These are phyloP conservation scores for Rhinocladiella similis DNA, from an alignment of 2,329 filamentous ascomycete species.

Conservation along the genomic window DNA sequence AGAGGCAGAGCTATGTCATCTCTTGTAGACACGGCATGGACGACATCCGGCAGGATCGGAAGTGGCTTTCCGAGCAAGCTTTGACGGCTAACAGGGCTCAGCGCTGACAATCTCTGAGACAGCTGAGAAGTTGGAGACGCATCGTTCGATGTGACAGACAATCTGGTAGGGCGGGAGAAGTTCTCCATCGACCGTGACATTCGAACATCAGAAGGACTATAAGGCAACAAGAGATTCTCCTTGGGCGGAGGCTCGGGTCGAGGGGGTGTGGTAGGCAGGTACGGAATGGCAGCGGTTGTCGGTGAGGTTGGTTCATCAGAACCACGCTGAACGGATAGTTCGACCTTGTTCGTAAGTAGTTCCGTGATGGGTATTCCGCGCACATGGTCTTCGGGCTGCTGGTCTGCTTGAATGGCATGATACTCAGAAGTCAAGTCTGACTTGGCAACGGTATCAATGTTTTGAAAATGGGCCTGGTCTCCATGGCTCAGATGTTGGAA, in stretches of 20 bases:
- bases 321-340: conserved; percentile 1
- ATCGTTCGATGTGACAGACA: conserved; percentile 19
- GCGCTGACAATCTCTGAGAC: conserved; percentile 6
- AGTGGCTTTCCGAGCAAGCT: conserved; percentile 21
- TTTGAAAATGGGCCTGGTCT: conserved; percentile 54
- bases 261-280: conserved; percentile 33
- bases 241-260: conserved; percentile 30
- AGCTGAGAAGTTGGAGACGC: conserved; percentile 8
- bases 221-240: conserved; percentile 18
- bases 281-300: conserved; percentile 34
- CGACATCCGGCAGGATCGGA: conserved; percentile 18
- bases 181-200: conserved; percentile 50
- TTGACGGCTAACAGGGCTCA: conserved; percentile 13
- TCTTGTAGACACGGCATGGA: conserved; percentile 30
- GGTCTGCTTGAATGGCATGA: conserved; percentile 54
- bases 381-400: conserved; percentile 50
- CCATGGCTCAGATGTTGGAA: conserved; percentile 66
- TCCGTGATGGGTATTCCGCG: conserved; percentile 52
- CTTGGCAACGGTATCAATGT: conserved; percentile 52
- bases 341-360: conserved; percentile 4
- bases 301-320: conserved; percentile 20
- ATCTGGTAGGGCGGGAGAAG: conserved; percentile 43
- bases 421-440: conserved; percentile 56
- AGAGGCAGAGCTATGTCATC: conserved; percentile 27
- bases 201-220: conserved; percentile 22